Percentiles rank a stretch among this genome's conserved stretches.
Evolutionary conservation across 495 filamentous ascomycete species (phyloP).

Genomic region (Hyaloscypha hepaticicola): DNA sequence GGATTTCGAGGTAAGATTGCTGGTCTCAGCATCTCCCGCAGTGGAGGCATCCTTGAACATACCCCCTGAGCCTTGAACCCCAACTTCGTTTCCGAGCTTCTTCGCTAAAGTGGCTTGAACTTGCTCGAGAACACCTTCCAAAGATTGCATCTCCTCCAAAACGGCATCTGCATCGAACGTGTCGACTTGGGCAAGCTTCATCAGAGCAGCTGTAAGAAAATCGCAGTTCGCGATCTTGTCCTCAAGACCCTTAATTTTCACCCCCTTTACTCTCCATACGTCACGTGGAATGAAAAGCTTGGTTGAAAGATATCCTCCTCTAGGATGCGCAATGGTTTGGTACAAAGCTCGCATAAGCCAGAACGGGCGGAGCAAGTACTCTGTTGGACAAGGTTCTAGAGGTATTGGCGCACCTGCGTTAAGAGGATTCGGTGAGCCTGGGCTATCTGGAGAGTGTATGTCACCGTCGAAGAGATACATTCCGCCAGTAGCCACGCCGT

Average conservation of each 20-base stretch:
- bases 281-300: conserved; percentile 90
- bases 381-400: conserved; percentile 88
- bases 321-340: conserved; percentile 87
- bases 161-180: conserved; percentile 87
- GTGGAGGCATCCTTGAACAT: conserved; percentile 66
- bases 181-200: conserved; percentile 80
- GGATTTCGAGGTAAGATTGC: conserved; percentile 48
- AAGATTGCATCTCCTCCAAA: conserved; percentile 90
- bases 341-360: conserved; percentile 95
- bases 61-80: conserved; percentile 63
- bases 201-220: conserved; percentile 82
- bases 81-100: conserved; percentile 89
- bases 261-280: conserved; percentile 90
- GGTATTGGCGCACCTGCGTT: conserved; percentile 59
- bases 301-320: conserved; percentile 87
- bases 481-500: conserved; percentile 60
- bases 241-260: conserved; percentile 85
- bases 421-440: conserved; percentile 63
- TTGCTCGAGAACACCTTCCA: conserved; percentile 84
- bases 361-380: conserved; percentile 83
- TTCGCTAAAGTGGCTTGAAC: conserved; percentile 73
- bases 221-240: conserved; percentile 97
- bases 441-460: conserved; percentile 70
- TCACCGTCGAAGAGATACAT: conserved; percentile 83
- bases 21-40: conserved; percentile 41